Evolutionary conservation across 2,329 filamentous ascomycete genomes (phyloP), one percentile per base, ranked within the genome.

Genomic region (Colletotrichum sp.): DNA sequence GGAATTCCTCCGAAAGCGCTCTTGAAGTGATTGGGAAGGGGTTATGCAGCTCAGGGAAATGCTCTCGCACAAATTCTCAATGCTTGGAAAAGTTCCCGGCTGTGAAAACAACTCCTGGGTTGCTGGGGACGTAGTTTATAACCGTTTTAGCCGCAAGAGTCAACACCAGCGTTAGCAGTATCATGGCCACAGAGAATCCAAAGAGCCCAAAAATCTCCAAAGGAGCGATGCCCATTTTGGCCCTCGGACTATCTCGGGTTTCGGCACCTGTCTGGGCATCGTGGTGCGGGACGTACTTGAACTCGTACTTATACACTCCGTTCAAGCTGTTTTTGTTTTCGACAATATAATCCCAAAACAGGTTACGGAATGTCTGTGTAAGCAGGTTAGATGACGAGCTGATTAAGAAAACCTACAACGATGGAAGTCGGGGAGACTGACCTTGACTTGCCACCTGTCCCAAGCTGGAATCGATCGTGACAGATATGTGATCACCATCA

Each of bases 371-470:
- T 9, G 55, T 59, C 55, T 59, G 22, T 1, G 6, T 0, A 59
- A 59, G 22, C 8, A 25, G n/a, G 44, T 48, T 12, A 48, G 44
- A 48, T 3, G 9, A 48, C 0, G 6, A 0, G n/a, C 9, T 16
- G 39, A 16, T 16, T 0, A n/a, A 59, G 55, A 16, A 0, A 28
- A 59, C 27, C 7, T 4, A 16, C n/a, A 11, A 28, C 27, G 3
- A 16, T 28, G 13, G 36, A 39, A 2, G 36, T 39, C 15, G 55
- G 13, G 55, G 27, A 3, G 19, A 28, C 55, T 59, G 0, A 59
- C 55, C 25, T 59, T 59, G 55, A 59, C 27, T 19, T 59, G 55
- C 55, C 55, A 59, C 16, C 55, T 59, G 55, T 59, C 55, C 55
- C 55, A 59, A 59, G 55, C 55, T 3, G 55, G 55, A 15, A 59